Evolutionary conservation across 257 asterid species (phyloP).

Genomic region (Linaria vulgaris): DNA sequence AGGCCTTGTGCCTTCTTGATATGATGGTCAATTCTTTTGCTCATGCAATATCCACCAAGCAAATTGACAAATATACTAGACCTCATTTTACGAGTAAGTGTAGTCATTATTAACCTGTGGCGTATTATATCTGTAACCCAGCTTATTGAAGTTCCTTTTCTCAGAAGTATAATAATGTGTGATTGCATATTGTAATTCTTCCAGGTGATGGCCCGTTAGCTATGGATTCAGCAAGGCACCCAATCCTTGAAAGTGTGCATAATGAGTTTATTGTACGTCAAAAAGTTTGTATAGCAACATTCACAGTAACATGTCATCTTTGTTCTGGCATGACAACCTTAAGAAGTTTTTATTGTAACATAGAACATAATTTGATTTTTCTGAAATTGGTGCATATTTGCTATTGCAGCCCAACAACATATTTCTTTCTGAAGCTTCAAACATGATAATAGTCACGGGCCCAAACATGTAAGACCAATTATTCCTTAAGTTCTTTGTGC

Average conservation of each 20-base stretch:
- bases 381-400: slow-evolving; percentile 24
- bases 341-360: slow-evolving; percentile 13
- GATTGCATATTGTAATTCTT: slow-evolving; percentile 29
- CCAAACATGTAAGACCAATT: slow-evolving; percentile 88
- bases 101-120: slow-evolving; percentile 7
- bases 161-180: slow-evolving; percentile 20
- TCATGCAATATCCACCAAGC: slow-evolving; percentile 84
- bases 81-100: slow-evolving; percentile 82
- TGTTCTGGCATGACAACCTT: no score
- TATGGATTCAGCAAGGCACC: slow-evolving; percentile 93
- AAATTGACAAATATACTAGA: slow-evolving; percentile 86
- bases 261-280: slow-evolving; percentile 71
- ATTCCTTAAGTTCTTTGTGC: slow-evolving; percentile 20
- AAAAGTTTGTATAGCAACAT: slow-evolving; percentile 22
- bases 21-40: slow-evolving; percentile 97
- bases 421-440: slow-evolving; percentile 95
- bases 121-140: neutral
- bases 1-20: slow-evolving; percentile 94
- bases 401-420: slow-evolving; percentile 87
- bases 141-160: slow-evolving; percentile 16
- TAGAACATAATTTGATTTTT: slow-evolving; percentile 16
- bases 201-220: slow-evolving; percentile 95
- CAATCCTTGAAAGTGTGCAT: slow-evolving; percentile 82
- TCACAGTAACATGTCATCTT: slow-evolving; percentile 12
- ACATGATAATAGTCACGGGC: slow-evolving; percentile 85